Base-by-base conservation (phyloP, 1,284 basidiomycete species). In the Phellinidium pouzarii region DNA sequence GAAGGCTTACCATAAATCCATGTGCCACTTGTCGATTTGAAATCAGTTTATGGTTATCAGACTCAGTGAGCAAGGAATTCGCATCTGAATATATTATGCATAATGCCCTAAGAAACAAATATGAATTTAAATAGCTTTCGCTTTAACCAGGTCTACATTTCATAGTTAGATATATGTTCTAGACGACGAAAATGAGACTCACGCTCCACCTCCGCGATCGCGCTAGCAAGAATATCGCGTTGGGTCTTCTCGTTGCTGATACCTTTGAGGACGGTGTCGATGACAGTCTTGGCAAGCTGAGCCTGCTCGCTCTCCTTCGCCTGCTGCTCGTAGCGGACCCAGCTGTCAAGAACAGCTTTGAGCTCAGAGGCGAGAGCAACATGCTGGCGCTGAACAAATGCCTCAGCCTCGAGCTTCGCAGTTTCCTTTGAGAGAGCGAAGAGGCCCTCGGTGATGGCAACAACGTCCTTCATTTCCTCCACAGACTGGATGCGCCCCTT, bases 301-400 rank as follows among this genome's bases (percentile, higher is more conserved):
- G 81, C 77, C 80, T 99, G 96, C 77, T 99, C 93, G 65, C 80
- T 87, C 79, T 99, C 94, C 75, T 96, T 93, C 68, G 86, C 79
- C 71, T 94, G 91, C 67, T 96, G 94, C 78, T 99, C 95, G 73
- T 84, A 94, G 66, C 95, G 89, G 57, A 95, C 94, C 94, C 95
- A 98, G 68, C 88, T 91, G 79, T 99, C 96, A 56, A 99, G 82
- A 36, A 99, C 94, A 36, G 84, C 63, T 77, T 98, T 99, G 69
- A 97, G 77, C 75, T 99, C 96, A 48, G 86, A 61, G 36, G 94
- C 86, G 62, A 98, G 75, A 47, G 80, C 83, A 59, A 88, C 85
- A 72, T 91, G 89, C 77, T 99, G 95, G 65, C 83, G 79, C 67
- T 94, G 87, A 57, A 90, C 83, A 64, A 98, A 99, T 56, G 90